These are phyloP conservation scores for Trichosporon inkin DNA, from an alignment of 1,284 basidiomycete species.

Conservation along the genomic window DNA sequence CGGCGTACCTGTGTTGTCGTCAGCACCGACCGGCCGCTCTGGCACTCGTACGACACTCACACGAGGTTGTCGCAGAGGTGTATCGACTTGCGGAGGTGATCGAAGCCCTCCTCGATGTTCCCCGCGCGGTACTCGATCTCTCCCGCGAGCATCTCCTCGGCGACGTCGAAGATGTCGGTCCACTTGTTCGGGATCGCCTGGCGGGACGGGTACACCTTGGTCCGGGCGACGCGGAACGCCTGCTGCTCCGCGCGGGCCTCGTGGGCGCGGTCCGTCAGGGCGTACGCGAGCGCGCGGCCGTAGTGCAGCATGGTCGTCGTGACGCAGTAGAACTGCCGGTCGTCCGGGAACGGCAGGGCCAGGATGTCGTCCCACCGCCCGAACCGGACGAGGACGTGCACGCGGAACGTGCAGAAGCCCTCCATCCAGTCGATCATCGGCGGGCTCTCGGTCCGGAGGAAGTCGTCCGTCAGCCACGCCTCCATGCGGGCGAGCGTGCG, in stretches of 20 bases:
- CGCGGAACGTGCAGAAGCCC: slow-evolving; percentile 28
- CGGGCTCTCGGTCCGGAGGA: slow-evolving; percentile 26
- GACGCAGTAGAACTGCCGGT: slow-evolving; percentile 32
- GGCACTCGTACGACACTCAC: too few species aligned
- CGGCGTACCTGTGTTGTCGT: slow-evolving; percentile 26
- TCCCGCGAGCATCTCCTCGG: slow-evolving; percentile 39
- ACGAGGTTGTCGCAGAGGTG: slow-evolving; percentile 32
- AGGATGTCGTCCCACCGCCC: slow-evolving; percentile 43
- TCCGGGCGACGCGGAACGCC: slow-evolving; percentile 24
- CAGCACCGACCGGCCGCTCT: too few species aligned
- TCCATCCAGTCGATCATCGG: slow-evolving; percentile 42
- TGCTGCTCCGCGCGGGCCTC: slow-evolving; percentile 25
- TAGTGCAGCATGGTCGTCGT: slow-evolving; percentile 37
- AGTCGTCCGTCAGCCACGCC: slow-evolving; percentile 26
- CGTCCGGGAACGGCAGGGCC: slow-evolving; percentile 23
- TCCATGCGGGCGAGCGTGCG: slow-evolving; percentile 35
- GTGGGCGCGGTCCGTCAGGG: slow-evolving; percentile 26
- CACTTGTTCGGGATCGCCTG: slow-evolving; percentile 38
- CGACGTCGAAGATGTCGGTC: slow-evolving; percentile 34
- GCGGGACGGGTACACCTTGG: slow-evolving; percentile 23
- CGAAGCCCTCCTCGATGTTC: slow-evolving; percentile 34
- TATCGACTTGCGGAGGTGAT: slow-evolving; percentile 33
- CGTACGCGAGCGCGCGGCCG: slow-evolving; percentile 34
- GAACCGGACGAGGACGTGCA: slow-evolving; percentile 42
- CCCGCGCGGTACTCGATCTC: slow-evolving; percentile 41